Conservation (phyloP, 352 stramenopile species). For the Pythium utonaiense region DNA sequence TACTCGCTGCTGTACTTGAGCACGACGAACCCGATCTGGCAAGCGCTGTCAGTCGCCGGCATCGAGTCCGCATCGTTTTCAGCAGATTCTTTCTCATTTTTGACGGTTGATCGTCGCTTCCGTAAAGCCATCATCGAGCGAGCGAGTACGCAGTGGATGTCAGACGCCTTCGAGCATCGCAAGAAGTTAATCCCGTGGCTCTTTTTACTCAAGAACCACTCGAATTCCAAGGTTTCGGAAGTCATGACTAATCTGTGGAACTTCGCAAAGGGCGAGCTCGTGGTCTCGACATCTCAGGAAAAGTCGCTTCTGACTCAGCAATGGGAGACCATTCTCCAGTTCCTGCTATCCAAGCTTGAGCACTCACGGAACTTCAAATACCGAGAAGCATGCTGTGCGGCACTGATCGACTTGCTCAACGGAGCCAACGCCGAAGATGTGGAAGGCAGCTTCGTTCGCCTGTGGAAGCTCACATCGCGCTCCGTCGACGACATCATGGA, state of each 20-base stretch:
- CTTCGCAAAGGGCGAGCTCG: conserved; percentile 44
- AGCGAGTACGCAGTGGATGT: conserved; percentile 57
- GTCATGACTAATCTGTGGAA: conserved; percentile 73
- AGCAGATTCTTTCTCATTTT: conserved; percentile 41
- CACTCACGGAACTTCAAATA: conserved; percentile 79
- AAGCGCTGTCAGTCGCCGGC: background rate
- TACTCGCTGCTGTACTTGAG: conserved; percentile 80
- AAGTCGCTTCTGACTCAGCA: conserved; percentile 52
- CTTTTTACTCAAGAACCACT: conserved; percentile 74
- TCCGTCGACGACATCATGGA: conserved; percentile 82
- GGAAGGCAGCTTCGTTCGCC: conserved; percentile 40
- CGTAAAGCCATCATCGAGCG: conserved; percentile 42
- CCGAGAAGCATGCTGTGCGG: conserved; percentile 62
- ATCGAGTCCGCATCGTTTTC: background rate
- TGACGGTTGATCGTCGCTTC: conserved; percentile 39
- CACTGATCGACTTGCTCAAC: conserved; percentile 62
- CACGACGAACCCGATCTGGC: conserved; percentile 69
- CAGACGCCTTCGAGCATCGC: conserved; percentile 42
- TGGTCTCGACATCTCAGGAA: conserved; percentile 29
- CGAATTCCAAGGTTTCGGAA: conserved; percentile 56
- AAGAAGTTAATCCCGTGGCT: conserved; percentile 68
- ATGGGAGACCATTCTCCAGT: conserved; percentile 50
- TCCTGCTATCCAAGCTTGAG: conserved; percentile 55
- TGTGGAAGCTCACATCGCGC: conserved; percentile 67
- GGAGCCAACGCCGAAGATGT: conserved; percentile 45